Conservation (phyloP, 345 rosid species). For the sweet orange (Citrus sinensis) region DNA sequence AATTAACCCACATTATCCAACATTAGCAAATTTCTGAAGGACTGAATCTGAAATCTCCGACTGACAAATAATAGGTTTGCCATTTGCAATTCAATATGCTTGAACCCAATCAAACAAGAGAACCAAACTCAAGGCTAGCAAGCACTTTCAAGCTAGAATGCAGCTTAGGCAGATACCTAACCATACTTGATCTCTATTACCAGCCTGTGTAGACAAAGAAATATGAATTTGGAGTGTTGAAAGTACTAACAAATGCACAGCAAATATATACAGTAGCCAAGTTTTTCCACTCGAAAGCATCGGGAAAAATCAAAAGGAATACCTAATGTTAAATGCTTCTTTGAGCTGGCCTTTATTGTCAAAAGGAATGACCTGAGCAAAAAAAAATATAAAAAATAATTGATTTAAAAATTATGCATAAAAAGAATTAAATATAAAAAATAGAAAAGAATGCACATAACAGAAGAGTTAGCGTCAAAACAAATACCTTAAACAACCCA, state of each 20-base stretch:
- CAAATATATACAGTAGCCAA: neutral
- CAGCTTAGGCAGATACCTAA: neutral
- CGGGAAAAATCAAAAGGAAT: constrained; percentile 12
- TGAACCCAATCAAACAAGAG: neutral
- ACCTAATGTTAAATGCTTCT: constrained; percentile 94
- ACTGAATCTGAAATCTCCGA: neutral
- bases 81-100: neutral
- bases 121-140: neutral
- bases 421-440: neutral
- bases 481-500: constrained; percentile 83
- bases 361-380: constrained; percentile 78
- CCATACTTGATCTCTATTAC: neutral
- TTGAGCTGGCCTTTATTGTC: constrained; percentile 94
- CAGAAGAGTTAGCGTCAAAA: neutral
- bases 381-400: constrained; percentile 11
- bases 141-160: neutral
- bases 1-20: neutral
- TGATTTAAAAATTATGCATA: neutral
- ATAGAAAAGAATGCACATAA: neutral
- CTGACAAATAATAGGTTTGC: neutral
- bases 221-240: neutral
- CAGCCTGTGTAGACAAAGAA: neutral
- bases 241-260: neutral
- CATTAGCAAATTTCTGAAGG: neutral
- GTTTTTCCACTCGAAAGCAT: neutral